Base-by-base conservation (phyloP, 371 early-diverging fungal genomes). In the Zychaea mexicana region DNA sequence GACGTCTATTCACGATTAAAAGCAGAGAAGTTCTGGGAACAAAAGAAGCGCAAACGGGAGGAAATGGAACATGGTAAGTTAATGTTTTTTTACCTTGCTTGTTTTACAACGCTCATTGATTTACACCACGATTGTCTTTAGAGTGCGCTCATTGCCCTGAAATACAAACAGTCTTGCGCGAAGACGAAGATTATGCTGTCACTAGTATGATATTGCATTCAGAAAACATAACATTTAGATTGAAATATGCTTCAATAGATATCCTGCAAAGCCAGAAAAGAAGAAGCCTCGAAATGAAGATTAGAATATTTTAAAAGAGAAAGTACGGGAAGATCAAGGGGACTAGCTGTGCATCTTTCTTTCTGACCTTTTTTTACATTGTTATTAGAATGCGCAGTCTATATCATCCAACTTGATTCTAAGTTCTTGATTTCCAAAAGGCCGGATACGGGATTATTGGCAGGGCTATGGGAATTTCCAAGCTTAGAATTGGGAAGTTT, bases 391-490 rank as follows among this genome's bases (percentile, higher is more conserved):
- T 87, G 88, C 42, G 82, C 81, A n/a, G 88, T 89, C 3, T 77
- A 73, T 21, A 85, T 90, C 28, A 57, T 92, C 5, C 83, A 89
- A 45, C 69, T 71, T 15, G 67, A 57, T 10, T 62, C 76, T 0
- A 36, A 49, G 15, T 88, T 71, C 74, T 65, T 89, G 55, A 72
- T 91, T 54, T 79, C 87, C 10, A 83, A 85, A 54, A 69, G 87
- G 33, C 87, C 87, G 19, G 75, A 79, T 1, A 81, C 84, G 57
- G 88, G 78, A 9, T 70, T 94, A 21, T 63, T 94, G 32, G 94
- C 94, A 22, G 88, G 88, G 3, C 81, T 94, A 47, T 94, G 94
- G 94, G 94, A 94, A 67, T 92, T 91, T 61, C 90, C 92, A 4
- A 85, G 76, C 6, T 67, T 84, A 3, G 86, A 85, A 53, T 73